A percentile compares a stretch with the other conserved stretches of the same genome.
phyloP scores from a whole-genome alignment of 225 moss, liverwort and hornwort genomes.

The Polytrichum formosum region DNA sequence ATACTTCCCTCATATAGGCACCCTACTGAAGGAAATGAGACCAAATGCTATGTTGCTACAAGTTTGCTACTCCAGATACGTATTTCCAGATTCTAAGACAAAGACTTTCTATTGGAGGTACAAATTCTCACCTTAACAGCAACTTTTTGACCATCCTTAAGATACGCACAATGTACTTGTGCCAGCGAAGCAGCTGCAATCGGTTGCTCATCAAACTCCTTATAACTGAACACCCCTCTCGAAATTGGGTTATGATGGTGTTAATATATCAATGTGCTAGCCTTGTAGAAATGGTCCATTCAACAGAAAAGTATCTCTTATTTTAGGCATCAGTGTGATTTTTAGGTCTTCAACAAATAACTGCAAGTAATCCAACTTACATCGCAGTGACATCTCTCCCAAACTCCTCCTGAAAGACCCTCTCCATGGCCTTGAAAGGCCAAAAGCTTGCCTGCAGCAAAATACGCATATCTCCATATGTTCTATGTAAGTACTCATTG shows the following conservation, averaged over 20 bases:
- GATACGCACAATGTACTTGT: conserved; percentile 78
- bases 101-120: neutral
- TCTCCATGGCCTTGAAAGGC: conserved; percentile 71
- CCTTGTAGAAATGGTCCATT: no score
- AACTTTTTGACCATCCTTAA: conserved; percentile 70
- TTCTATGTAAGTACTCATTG: no score
- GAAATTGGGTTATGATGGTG: neutral
- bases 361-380: conserved; percentile 49
- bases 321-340: no score
- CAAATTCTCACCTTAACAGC: conserved; percentile 69
- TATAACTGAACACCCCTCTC: conserved; percentile 40
- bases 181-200: conserved; percentile 98
- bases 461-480: neutral
- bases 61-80: no score
- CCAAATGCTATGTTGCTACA: no score
- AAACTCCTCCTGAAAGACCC: conserved; percentile 72
- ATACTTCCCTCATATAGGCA: no score
- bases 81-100: neutral
- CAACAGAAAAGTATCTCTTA: no score
- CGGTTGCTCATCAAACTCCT: conserved; percentile 71
- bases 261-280: no score
- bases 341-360: neutral
- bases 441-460: conserved; percentile 67
- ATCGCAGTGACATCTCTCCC: conserved; percentile 63
- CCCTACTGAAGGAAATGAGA: no score